These are phyloP conservation scores for Kondoa malvinella DNA, from an alignment of 768 basidiomycete genomes.

Conservation along the genomic window DNA sequence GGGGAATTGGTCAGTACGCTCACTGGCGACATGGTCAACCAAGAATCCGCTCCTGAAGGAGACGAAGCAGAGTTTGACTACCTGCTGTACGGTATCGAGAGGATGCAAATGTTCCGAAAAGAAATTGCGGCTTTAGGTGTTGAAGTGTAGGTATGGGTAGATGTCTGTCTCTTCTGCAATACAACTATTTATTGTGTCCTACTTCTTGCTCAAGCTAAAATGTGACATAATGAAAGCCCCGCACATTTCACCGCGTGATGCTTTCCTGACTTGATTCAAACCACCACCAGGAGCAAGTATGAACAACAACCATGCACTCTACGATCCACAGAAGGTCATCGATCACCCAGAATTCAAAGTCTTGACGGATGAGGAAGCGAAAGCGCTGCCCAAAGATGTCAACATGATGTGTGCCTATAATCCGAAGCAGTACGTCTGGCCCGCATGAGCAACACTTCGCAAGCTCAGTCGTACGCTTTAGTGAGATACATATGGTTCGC, in stretches of 20 bases:
- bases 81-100: slow-evolving; percentile 49
- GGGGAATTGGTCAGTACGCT: slow-evolving; percentile 10
- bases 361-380: slow-evolving; percentile 19
- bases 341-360: slow-evolving; percentile 31
- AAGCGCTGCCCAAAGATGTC: slow-evolving; percentile 22
- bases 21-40: slow-evolving; percentile 21
- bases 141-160: no score
- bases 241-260: no score
- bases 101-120: slow-evolving; percentile 34
- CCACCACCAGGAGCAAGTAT: no score
- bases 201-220: background rate
- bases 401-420: slow-evolving; percentile 33
- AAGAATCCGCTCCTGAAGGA: slow-evolving; percentile 33
- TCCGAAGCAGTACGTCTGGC: background rate
- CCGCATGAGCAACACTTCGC: background rate
- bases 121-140: slow-evolving; percentile 32
- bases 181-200: no score
- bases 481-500: slow-evolving; percentile 31
- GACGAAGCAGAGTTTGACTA: slow-evolving; percentile 63
- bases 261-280: no score
- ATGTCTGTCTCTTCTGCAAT: no score
- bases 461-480: background rate
- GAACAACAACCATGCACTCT: slow-evolving; percentile 26
- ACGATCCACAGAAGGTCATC: slow-evolving; percentile 31
- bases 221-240: no score